These are phyloP conservation scores for Cupressus sempervirens DNA, from an alignment of 75 land plant species.

Conservation along the genomic window DNA sequence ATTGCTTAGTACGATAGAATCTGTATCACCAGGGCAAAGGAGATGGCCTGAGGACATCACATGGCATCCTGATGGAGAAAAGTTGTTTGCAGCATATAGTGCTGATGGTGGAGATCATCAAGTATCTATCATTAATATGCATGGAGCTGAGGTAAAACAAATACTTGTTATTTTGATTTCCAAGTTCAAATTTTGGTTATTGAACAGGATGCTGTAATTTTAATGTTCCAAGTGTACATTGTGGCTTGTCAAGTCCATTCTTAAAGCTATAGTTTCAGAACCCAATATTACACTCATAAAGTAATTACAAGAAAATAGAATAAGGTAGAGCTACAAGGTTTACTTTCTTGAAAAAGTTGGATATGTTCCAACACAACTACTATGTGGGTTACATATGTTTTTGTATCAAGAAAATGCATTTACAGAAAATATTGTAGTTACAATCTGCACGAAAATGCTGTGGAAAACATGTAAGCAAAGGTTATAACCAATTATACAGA, in stretches of 20 bases:
- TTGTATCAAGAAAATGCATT: too few species aligned
- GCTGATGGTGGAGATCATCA: constrained; percentile 25
- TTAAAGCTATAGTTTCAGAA: neutral
- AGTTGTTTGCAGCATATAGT: constrained; percentile 19
- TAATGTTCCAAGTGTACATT: neutral
- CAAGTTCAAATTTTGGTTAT: neutral
- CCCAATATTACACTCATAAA: neutral
- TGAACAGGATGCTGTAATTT: neutral
- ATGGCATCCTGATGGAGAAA: constrained; percentile 25
- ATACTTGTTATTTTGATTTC: neutral
- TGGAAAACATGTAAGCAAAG: too few species aligned
- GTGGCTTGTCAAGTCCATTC: neutral
- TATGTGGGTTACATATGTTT: too few species aligned
- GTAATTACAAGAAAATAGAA: neutral
- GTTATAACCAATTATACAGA: too few species aligned
- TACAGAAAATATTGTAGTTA: too few species aligned
- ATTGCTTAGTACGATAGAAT: constrained; percentile 10
- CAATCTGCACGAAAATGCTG: too few species aligned
- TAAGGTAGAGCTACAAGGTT: neutral
- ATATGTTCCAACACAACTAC: neutral
- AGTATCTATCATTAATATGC: constrained; percentile 17
- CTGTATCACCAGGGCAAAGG: constrained; percentile 20
- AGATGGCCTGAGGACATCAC: constrained; percentile 27
- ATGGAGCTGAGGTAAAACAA: neutral
- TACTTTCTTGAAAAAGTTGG: neutral